Evolutionary conservation across 1,284 basidiomycete genomes (phyloP), one percentile per base, ranked within the genome.

Genomic region (Cerioporus squamosus): DNA sequence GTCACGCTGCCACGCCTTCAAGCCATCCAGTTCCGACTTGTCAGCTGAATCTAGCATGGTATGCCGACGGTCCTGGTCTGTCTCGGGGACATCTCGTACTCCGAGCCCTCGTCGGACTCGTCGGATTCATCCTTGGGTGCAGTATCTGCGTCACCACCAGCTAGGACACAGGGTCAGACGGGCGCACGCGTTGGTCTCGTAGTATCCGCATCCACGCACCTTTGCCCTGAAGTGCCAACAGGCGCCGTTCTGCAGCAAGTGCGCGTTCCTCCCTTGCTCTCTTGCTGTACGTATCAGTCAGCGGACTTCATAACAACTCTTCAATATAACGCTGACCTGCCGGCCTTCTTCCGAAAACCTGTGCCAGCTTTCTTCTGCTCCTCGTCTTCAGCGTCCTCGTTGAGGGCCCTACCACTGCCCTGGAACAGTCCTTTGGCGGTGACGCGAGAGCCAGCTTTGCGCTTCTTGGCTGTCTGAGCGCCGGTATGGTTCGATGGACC

Each of bases 221-320:
- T n/a, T 39, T 60, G 14, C 69, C 68, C 65, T 80, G 77, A 42
- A 86, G 65, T 9, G 76, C 76, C 51, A 74, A 73, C 10, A 90
- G 53, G 38, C 91, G 79, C 24, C 76, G 78, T 73, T 93, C 88
- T 10, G 82, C 83, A n/a, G 90, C 91, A 33, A 84, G 62, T 2
- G 88, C 88, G 53, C 90, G 79, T 67, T 90, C 88, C 63, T 91
- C 88, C 57, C 90, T 77, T 14, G 90, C 91, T 24, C 86, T 80
- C 69, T 90, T 90, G 68, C 91, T 93, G 40, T 9, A 22, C 15
- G 15, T 3, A 23, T 39, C 6, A 39, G 14, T 24, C 14, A 22
- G 2, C 17, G 33, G 18, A 15, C 15, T 15, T 14, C 12, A 48
- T 3, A 33, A 15, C 17, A 22, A 17, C 17, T 17, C 17, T 20